These are phyloP conservation scores for Cnidoscolus chayamansa DNA, from an alignment of 441 rosid genomes.

Conservation along the genomic window DNA sequence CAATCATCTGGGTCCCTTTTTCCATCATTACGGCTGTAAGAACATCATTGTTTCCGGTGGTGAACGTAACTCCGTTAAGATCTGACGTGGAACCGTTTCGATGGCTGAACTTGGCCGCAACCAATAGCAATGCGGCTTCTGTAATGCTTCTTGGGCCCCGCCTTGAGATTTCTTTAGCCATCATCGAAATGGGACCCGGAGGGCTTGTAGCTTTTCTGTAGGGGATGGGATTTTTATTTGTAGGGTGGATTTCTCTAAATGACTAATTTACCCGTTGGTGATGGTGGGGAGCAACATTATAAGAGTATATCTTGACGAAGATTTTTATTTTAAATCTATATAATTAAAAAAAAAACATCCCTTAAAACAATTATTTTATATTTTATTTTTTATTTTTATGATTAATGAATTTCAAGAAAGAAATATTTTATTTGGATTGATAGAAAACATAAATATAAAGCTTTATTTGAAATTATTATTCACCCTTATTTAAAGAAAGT, in stretches of 20 bases:
- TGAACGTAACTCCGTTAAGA: slow-evolving; percentile 18
- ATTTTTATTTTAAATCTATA: too few relatives aligned
- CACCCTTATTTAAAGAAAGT: too few relatives aligned
- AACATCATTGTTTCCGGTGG: slow-evolving; percentile 27
- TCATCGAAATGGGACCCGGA: background rate
- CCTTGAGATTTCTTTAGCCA: slow-evolving; percentile 19
- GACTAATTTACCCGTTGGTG: background rate
- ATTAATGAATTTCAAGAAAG: too few relatives aligned
- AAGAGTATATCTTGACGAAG: too few relatives aligned
- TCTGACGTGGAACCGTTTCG: slow-evolving; percentile 30
- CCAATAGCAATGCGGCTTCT: slow-evolving; percentile 43
- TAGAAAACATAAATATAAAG: too few relatives aligned
- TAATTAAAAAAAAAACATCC: too few relatives aligned
- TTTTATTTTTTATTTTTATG: too few relatives aligned
- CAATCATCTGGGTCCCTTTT: slow-evolving; percentile 28
- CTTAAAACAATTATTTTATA: too few relatives aligned
- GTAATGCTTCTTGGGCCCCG: slow-evolving; percentile 30
- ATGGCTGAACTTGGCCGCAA: slow-evolving; percentile 34
- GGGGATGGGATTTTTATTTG: slow-evolving; percentile 6
- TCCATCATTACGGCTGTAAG: slow-evolving; percentile 22
- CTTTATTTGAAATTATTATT: too few relatives aligned
- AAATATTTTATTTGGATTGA: too few relatives aligned
- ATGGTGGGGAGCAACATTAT: too few relatives aligned
- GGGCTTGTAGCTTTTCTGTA: background rate
- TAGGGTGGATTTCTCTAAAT: background rate